Evolutionary conservation across 176 grass and related monocot species (phyloP), one percentile per base, ranked within the genome.

Genomic region (Luzula sylvatica): DNA sequence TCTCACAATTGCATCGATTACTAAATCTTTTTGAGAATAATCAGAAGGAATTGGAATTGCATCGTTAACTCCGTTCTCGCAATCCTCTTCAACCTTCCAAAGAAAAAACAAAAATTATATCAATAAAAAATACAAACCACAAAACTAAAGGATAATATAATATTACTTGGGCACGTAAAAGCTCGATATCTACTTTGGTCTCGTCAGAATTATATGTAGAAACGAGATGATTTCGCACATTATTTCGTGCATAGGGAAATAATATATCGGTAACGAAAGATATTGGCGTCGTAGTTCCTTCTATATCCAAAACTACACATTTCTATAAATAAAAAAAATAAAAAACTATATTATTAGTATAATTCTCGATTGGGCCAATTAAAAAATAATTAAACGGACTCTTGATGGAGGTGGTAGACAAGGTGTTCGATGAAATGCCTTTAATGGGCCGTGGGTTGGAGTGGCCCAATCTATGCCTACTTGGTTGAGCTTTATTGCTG

Each of bases 271-370:
- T 88, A 45, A 82, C 83, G 78, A 95, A 95, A 59, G 89, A 78
- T 75, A 95, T 88, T 66, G 89, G 89, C 49, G 83, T 95, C 12
- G 89, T 88, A 49, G 89, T 88, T 66, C 89, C 89, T 71, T 95
- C 89, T 40, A 95, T 95, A 45, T 95, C 89, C 66, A 95, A 74
- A 23, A 88, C 76, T 61, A 88, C 53, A 65, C 71, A 88, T 66
- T 51, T 68, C 84, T 70, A 71, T 62, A 79, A 50, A 61, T 29
- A 30, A 12, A 61, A 15, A 35, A 35, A 35, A 35, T 7, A 35
- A 1, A 35, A 2, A 35, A 35, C 9, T 35, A 7, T 7, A 35
- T 35, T 35, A 7, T 35, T 35, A 35, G 9, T 35, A 35, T 35
- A 7, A 35, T n/a, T n/a, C n/a, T n/a, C n/a, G n/a, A n/a, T n/a